A percentile compares a stretch with the other conserved stretches of the same genome.
phyloP scores from a whole-genome alignment of 1,284 basidiomycete species.

The Porogramme epimiltina region DNA sequence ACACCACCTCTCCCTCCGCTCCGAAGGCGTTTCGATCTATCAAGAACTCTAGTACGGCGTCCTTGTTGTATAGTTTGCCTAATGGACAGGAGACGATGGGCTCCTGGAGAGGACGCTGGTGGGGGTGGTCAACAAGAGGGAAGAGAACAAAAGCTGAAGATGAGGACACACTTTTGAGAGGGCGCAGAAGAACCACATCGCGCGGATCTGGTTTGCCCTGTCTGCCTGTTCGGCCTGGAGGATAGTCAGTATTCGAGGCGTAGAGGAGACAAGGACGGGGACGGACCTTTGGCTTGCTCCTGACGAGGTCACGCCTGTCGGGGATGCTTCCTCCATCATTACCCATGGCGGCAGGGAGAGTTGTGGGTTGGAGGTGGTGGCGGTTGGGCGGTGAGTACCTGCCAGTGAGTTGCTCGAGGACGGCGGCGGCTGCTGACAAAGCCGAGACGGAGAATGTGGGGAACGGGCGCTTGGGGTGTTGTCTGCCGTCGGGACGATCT shows the following conservation, averaged over 20 bases:
- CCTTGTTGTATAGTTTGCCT: conserved; percentile 94
- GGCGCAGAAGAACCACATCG: conserved; percentile 91
- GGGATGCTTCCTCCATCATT: conserved; percentile 89
- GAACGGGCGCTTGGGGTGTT: conserved; percentile 6
- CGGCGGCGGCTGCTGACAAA: conserved; percentile 13
- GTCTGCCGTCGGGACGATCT: conserved; percentile 1
- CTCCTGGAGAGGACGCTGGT: conserved; percentile 77
- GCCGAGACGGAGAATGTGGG: not conserved
- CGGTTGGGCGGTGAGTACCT: conserved; percentile 14
- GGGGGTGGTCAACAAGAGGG: conserved; percentile 1
- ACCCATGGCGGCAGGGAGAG: conserved; percentile 52
- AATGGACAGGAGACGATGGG: conserved; percentile 88
- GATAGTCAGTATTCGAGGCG: not conserved
- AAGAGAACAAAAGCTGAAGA: not conserved
- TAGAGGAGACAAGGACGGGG: not conserved
- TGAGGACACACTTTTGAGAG: conserved; percentile 76
- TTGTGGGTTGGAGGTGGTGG: conserved; percentile 3
- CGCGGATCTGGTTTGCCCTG: conserved; percentile 82
- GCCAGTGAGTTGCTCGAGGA: not conserved
- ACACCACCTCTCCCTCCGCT: conserved; percentile 77
- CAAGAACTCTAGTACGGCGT: conserved; percentile 85
- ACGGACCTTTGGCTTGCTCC: conserved; percentile 67
- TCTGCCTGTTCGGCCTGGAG: conserved; percentile 76
- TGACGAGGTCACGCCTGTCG: conserved; percentile 79
- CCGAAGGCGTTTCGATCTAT: conserved; percentile 79